phyloP scores from a whole-genome alignment of 1,284 basidiomycete species.

The Porogramme epimiltina region DNA sequence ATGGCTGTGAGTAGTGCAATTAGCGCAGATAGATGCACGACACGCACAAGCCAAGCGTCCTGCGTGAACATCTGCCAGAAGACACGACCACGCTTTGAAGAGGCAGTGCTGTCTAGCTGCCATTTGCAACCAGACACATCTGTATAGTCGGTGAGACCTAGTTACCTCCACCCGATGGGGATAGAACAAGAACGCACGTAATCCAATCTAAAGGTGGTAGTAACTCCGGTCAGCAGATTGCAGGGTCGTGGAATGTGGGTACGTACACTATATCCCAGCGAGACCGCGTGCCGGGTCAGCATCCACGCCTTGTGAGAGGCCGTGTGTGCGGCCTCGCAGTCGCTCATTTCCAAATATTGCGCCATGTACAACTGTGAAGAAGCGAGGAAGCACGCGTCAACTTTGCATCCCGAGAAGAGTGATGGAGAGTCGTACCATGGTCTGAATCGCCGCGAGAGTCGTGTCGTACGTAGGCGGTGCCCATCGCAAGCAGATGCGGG shows the following conservation, averaged over 20 bases:
- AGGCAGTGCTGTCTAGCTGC: constrained; percentile 48
- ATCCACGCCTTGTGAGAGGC: constrained; percentile 53
- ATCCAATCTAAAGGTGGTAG: constrained; percentile 51
- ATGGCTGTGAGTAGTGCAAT: not conserved
- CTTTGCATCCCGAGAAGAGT: not conserved
- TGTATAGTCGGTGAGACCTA: constrained; percentile 25
- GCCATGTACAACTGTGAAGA: constrained; percentile 52
- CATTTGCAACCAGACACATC: constrained; percentile 65
- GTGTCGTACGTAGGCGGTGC: constrained; percentile 47
- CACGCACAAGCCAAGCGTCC: constrained; percentile 60
- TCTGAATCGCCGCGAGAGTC: constrained; percentile 53
- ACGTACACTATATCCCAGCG: constrained; percentile 56
- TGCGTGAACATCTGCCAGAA: constrained; percentile 67
- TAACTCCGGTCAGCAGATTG: not conserved
- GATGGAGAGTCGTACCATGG: constrained; percentile 43
- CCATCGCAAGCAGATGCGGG: constrained; percentile 52
- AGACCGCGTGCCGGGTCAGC: constrained; percentile 55
- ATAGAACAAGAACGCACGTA: constrained; percentile 56
- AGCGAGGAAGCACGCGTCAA: not conserved
- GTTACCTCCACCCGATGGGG: too few species aligned
- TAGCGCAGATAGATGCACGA: not conserved
- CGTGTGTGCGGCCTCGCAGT: constrained; percentile 43
- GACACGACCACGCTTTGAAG: constrained; percentile 50
- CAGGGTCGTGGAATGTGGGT: not conserved
- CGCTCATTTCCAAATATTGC: constrained; percentile 57